A percentile compares a stretch with the other conserved stretches of the same genome.
phyloP scores from a whole-genome alignment of 2,329 filamentous ascomycete genomes.

The Aspergillus sp. region DNA sequence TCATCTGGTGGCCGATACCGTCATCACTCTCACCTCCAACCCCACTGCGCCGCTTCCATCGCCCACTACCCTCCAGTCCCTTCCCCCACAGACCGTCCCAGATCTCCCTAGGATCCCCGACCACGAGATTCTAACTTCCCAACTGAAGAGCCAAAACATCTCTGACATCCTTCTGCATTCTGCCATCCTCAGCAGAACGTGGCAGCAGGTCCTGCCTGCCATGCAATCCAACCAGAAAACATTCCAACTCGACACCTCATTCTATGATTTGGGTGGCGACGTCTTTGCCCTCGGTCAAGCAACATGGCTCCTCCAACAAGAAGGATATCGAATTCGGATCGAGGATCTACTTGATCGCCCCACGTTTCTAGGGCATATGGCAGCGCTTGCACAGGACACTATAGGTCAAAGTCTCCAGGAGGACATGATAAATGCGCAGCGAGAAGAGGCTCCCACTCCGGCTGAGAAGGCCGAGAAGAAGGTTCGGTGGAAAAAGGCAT shows the following conservation, averaged over 20 bases:
- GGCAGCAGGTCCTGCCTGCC: constrained; percentile 39
- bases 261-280: constrained; percentile 44
- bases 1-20: constrained; percentile 41
- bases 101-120: constrained; percentile 24
- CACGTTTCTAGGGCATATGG: constrained; percentile 43
- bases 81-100: constrained; percentile 30
- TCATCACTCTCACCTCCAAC: constrained; percentile 35
- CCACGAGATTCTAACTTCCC: constrained; percentile 32
- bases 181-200: constrained; percentile 39
- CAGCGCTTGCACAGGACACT: constrained; percentile 25
- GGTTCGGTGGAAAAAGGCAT: constrained; percentile 6
- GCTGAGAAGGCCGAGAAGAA: constrained; percentile 3
- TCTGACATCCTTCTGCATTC: constrained; percentile 41
- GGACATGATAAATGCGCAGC: not conserved
- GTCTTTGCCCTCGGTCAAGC: constrained; percentile 43
- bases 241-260: constrained; percentile 41
- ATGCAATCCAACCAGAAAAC: constrained; percentile 16
- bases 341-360: constrained; percentile 43
- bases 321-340: constrained; percentile 38
- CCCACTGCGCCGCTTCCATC: constrained; percentile 35
- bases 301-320: constrained; percentile 40
- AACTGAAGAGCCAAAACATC: constrained; percentile 37
- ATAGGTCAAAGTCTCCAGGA: not conserved
- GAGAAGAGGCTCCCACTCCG: not conserved
- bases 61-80: constrained; percentile 30